These are phyloP conservation scores for Coniochaeta sp. DNA, from an alignment of 2,329 filamentous ascomycete genomes.

Conservation along the genomic window DNA sequence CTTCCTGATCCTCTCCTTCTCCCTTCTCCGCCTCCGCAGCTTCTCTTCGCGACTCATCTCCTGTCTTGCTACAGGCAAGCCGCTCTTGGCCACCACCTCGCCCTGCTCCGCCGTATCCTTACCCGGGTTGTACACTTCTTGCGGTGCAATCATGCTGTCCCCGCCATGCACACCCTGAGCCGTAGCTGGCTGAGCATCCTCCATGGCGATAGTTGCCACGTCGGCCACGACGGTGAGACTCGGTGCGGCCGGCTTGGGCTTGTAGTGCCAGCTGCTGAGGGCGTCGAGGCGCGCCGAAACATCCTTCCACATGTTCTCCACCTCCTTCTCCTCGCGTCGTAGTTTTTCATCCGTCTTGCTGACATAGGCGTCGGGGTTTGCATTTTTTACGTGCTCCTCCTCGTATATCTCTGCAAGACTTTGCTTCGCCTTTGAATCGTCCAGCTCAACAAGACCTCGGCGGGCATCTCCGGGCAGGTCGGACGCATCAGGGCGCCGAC, in stretches of 20 bases:
- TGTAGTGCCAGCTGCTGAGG: conserved; percentile 91
- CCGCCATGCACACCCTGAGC: conserved; percentile 64
- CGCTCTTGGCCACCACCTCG: conserved; percentile 72
- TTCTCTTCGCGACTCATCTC: conserved; percentile 90
- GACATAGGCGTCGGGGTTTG: conserved; percentile 72
- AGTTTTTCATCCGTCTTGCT: conserved; percentile 78
- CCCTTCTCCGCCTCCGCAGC: conserved; percentile 63
- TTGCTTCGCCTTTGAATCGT: conserved; percentile 82
- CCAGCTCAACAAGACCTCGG: conserved; percentile 70
- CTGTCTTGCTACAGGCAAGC: conserved; percentile 69
- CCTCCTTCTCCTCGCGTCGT: conserved; percentile 74
- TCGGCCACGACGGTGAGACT: conserved; percentile 81
- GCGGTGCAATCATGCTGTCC: conserved; percentile 76
- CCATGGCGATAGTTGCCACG: conserved; percentile 87
- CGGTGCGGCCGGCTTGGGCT: conserved; percentile 77
- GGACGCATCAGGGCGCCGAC: conserved; percentile 69
- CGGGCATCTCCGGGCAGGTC: conserved; percentile 51
- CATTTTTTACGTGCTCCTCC: conserved; percentile 74
- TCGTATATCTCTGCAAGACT: conserved; percentile 91
- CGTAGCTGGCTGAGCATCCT: conserved; percentile 85
- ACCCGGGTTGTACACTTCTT: conserved; percentile 85
- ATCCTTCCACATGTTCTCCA: conserved; percentile 76
- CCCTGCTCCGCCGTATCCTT: conserved; percentile 56
- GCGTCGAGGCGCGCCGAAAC: conserved; percentile 76
- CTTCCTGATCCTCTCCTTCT: conserved; percentile 81